phyloP scores from a whole-genome alignment of 2,329 filamentous ascomycete genomes.

The Penicillium sp. region DNA sequence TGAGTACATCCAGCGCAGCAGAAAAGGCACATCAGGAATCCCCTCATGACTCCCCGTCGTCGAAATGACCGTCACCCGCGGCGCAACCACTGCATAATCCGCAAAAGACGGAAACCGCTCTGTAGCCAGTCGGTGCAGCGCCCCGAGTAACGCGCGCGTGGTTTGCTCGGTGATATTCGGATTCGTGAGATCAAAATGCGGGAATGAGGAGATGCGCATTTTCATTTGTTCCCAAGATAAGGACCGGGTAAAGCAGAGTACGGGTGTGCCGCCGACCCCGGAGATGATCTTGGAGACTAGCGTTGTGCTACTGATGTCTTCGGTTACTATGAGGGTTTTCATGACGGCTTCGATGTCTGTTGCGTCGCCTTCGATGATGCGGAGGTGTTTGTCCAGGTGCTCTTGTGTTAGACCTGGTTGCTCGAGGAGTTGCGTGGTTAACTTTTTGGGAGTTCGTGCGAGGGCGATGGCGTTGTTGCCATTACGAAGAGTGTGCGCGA shows the following conservation, averaged over 20 bases:
- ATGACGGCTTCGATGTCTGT: slow-evolving; percentile 40
- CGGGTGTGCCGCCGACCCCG: slow-evolving; percentile 42
- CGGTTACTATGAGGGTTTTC: slow-evolving; percentile 25
- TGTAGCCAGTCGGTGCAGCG: slow-evolving; percentile 16
- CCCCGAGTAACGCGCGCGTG: slow-evolving; percentile 23
- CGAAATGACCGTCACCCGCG: slow-evolving; percentile 28
- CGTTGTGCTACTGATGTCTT: slow-evolving; percentile 11
- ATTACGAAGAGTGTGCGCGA: slow-evolving; percentile 41
- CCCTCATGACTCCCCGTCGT: slow-evolving; percentile 28
- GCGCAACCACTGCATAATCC: slow-evolving; percentile 11
- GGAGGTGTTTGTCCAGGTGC: slow-evolving; percentile 39
- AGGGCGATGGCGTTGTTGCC: slow-evolving; percentile 45
- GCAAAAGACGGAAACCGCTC: slow-evolving; percentile 3
- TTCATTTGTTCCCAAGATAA: slow-evolving; percentile 10
- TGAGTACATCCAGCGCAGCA: slow-evolving; percentile 30
- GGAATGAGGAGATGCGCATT: slow-evolving; percentile 10
- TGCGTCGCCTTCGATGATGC: slow-evolving; percentile 45
- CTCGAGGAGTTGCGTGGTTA: slow-evolving; percentile 37
- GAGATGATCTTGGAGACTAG: slow-evolving; percentile 43
- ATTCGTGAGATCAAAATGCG: slow-evolving; percentile 28
- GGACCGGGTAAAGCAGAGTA: slow-evolving; percentile 17
- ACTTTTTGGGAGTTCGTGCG: slow-evolving; percentile 47
- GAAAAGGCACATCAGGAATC: slow-evolving; percentile 27
- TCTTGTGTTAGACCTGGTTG: slow-evolving; percentile 37
- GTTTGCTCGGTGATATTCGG: slow-evolving; percentile 31